Percentiles rank a stretch among this genome's conserved stretches.
phyloP scores from a whole-genome alignment of 169 alveolate genomes.

The Plasmodium cynomolgi region DNA sequence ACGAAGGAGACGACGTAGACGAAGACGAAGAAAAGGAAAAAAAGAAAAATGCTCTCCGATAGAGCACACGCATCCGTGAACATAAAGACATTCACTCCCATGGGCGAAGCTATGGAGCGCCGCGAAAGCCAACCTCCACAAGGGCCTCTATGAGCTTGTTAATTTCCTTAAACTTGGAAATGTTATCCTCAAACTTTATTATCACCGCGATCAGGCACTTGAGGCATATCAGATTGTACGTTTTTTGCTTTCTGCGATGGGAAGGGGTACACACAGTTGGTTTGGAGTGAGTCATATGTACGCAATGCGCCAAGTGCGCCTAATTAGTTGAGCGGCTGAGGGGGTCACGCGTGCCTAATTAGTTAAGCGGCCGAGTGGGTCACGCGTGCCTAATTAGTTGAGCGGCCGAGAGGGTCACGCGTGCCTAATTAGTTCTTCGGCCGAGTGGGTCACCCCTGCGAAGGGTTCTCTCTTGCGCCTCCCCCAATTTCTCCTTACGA shows the following conservation, averaged over 20 bases:
- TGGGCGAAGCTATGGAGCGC: neutral
- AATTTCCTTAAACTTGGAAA: constrained; percentile 56
- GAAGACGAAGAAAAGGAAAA: neutral
- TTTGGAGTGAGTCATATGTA: neutral
- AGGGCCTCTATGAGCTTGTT: constrained; percentile 54
- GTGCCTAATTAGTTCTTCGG: neutral
- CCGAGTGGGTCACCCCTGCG: neutral
- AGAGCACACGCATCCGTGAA: neutral
- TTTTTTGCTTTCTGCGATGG: constrained; percentile 47
- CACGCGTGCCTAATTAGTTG: neutral
- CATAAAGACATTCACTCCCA: neutral
- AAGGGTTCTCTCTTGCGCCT: neutral
- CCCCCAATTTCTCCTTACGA: constrained; percentile 22
- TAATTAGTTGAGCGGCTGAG: neutral
- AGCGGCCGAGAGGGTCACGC: neutral
- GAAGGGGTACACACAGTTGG: neutral
- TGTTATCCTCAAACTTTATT: constrained; percentile 63
- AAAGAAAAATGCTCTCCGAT: neutral
- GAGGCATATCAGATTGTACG: constrained; percentile 65
- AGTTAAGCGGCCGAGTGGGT: neutral
- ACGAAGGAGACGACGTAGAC: too few species aligned
- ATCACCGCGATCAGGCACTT: constrained; percentile 65
- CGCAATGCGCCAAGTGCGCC: neutral
- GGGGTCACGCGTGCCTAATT: neutral
- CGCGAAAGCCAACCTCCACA: constrained; percentile 31